phyloP scores from a whole-genome alignment of 805 yeast species.

The Candida orba region DNA sequence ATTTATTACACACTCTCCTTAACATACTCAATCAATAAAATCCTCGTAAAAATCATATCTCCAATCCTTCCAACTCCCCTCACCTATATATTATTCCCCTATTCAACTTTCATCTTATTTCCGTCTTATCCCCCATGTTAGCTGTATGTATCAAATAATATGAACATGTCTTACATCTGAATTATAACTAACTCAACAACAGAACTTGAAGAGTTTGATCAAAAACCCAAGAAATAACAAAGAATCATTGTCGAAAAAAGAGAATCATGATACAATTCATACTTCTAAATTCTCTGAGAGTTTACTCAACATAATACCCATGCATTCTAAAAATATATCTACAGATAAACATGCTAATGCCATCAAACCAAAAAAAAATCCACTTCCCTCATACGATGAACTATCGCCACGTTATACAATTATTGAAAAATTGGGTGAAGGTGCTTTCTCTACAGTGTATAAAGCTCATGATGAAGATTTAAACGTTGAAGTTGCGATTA shows the following conservation, averaged over 20 bases:
- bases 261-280: neutral
- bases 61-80: neutral
- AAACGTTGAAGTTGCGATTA: constrained; percentile 36
- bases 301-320: neutral
- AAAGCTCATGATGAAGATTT: constrained; percentile 37
- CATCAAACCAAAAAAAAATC: no score
- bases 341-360: no score
- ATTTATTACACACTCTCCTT: no score
- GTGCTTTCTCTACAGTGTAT: constrained; percentile 74
- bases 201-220: constrained; percentile 12
- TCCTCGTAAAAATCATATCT: no score
- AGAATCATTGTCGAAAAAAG: neutral
- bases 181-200: no score
- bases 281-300: neutral
- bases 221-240: constrained; percentile 1
- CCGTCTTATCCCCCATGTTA: neutral
- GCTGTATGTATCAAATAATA: neutral
- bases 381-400: constrained; percentile 14
- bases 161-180: neutral
- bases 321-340: no score
- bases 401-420: constrained; percentile 30
- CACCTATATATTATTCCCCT: neutral
- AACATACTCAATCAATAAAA: no score
- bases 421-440: constrained; percentile 61
- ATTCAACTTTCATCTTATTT: neutral